A percentile compares a stretch with the other conserved stretches of the same genome.
Evolutionary conservation across 345 rosid species (phyloP).

Genomic region (Boechera stricta): DNA sequence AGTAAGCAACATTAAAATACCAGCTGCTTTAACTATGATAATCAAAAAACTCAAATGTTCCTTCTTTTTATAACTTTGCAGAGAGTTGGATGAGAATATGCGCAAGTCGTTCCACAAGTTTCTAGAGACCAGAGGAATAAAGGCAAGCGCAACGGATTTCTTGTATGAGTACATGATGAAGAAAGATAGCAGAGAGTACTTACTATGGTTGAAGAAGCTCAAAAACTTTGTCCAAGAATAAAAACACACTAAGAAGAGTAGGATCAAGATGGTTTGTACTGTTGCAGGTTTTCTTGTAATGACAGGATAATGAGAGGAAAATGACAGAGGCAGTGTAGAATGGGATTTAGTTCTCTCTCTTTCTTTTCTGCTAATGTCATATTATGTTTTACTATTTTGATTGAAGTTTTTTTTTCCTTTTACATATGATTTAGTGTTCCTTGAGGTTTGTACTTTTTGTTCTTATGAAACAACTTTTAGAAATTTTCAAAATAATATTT

Average conservation of each 20-base stretch:
- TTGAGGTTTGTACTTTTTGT: constrained; percentile 27
- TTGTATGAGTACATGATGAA: constrained; percentile 88
- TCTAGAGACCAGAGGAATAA: constrained; percentile 80
- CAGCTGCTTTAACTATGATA: background rate
- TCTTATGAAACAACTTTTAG: too few species aligned
- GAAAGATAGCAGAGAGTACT: constrained; percentile 74
- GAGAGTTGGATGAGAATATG: constrained; percentile 91
- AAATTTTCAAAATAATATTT: too few species aligned
- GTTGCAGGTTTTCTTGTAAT: constrained; percentile 27
- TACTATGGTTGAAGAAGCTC: constrained; percentile 76
- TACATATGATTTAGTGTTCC: constrained; percentile 31
- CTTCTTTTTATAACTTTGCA: constrained; percentile 30
- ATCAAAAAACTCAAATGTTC: background rate
- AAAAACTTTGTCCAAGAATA: constrained; percentile 69
- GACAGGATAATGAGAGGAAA: constrained; percentile 83
- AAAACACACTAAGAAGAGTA: constrained; percentile 23
- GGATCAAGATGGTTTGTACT: background rate
- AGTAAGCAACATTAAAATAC: constrained; percentile 53
- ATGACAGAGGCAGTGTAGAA: constrained; percentile 35
- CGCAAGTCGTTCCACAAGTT: constrained; percentile 78
- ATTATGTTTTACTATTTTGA: constrained; percentile 9
- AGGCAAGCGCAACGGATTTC: constrained; percentile 69
- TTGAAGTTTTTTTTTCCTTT: constrained; percentile 11
- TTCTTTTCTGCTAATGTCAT: constrained; percentile 23
- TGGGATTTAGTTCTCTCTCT: constrained; percentile 30